A percentile compares a stretch with the other conserved stretches of the same genome.
Evolutionary conservation across 2,329 filamentous ascomycete species (phyloP).

Genomic region (Aspergillus eucalypticola): DNA sequence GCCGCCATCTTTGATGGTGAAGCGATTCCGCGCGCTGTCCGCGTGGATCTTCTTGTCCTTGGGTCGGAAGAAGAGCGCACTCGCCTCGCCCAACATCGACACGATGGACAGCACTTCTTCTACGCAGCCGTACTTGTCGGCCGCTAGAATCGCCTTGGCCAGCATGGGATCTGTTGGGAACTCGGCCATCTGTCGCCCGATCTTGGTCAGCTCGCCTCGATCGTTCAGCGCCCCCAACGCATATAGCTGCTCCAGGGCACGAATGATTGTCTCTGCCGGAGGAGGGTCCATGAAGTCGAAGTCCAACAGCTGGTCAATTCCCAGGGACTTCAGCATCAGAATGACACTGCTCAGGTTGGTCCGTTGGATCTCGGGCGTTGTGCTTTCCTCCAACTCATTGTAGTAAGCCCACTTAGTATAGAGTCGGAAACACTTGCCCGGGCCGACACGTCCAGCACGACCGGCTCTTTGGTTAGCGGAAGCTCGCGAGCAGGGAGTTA

Average conservation of each 20-base stretch:
- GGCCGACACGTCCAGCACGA: slow-evolving; percentile 85
- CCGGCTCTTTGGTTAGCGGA: slow-evolving; percentile 92
- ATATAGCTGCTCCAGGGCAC: slow-evolving; percentile 86
- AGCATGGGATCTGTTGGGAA: slow-evolving; percentile 92
- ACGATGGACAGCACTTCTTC: slow-evolving; percentile 91
- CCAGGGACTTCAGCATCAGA: slow-evolving; percentile 81
- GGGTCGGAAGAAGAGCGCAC: slow-evolving; percentile 86
- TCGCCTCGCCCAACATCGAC: slow-evolving; percentile 88
- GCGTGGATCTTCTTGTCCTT: slow-evolving; percentile 98
- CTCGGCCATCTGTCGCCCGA: slow-evolving; percentile 92
- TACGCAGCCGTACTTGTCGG: slow-evolving; percentile 87
- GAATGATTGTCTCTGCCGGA: slow-evolving; percentile 83
- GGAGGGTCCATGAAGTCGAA: slow-evolving; percentile 98
- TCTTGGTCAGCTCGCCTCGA: slow-evolving; percentile 82
- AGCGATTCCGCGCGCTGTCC: slow-evolving; percentile 83
- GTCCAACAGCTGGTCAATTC: slow-evolving; percentile 86
- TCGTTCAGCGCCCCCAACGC: slow-evolving; percentile 87
- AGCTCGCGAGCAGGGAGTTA: slow-evolving; percentile 86
- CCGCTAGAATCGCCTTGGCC: slow-evolving; percentile 82
- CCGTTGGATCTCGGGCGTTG: slow-evolving; percentile 88
- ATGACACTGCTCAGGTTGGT: slow-evolving; percentile 85
- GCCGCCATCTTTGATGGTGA: slow-evolving; percentile 86
- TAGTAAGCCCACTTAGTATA: slow-evolving; percentile 94
- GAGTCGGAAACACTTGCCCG: slow-evolving; percentile 88
- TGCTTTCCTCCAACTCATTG: slow-evolving; percentile 91